Percentiles rank a stretch among this genome's conserved stretches.
phyloP scores from a whole-genome alignment of 208 protist species.

The Borovskyia barvae region DNA sequence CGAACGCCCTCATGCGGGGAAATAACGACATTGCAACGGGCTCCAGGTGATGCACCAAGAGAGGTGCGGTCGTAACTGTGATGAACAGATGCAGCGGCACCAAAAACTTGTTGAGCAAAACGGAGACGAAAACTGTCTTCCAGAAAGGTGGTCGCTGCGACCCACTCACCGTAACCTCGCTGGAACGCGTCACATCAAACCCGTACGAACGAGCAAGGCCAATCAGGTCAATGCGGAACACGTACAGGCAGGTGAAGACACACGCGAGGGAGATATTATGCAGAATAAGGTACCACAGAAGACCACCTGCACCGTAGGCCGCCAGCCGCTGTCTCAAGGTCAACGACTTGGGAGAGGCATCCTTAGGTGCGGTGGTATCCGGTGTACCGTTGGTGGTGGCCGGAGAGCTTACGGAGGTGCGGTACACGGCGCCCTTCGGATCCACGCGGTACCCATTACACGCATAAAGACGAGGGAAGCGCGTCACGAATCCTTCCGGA shows the following conservation, averaged over 20 bases:
- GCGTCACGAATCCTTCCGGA: slow-evolving; percentile 75
- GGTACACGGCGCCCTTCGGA: slow-evolving; percentile 42
- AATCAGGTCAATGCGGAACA: slow-evolving; percentile 71
- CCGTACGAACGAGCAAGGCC: slow-evolving; percentile 61
- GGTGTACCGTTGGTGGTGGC: background rate
- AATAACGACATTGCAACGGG: slow-evolving; percentile 53
- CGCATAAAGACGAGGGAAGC: slow-evolving; percentile 61
- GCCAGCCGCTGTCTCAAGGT: slow-evolving; percentile 64
- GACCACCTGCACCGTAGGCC: slow-evolving; percentile 73
- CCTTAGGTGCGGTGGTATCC: background rate
- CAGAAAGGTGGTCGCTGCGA: slow-evolving; percentile 53
- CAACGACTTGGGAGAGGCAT: slow-evolving; percentile 8
- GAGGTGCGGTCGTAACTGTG: slow-evolving; percentile 62
- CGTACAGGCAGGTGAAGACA: slow-evolving; percentile 73
- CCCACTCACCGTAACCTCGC: slow-evolving; percentile 18
- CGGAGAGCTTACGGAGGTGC: slow-evolving; percentile 3
- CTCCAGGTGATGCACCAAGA: slow-evolving; percentile 61
- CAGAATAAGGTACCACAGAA: slow-evolving; percentile 81
- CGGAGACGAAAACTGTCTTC: slow-evolving; percentile 56
- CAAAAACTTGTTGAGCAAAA: slow-evolving; percentile 84
- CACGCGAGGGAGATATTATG: slow-evolving; percentile 49
- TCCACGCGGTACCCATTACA: slow-evolving; percentile 46
- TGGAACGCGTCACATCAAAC: slow-evolving; percentile 47
- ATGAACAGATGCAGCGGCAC: slow-evolving; percentile 67
- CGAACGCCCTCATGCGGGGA: slow-evolving; percentile 19